These are phyloP conservation scores for Ceriops tagal DNA, from an alignment of 345 rosid genomes.

Conservation along the genomic window DNA sequence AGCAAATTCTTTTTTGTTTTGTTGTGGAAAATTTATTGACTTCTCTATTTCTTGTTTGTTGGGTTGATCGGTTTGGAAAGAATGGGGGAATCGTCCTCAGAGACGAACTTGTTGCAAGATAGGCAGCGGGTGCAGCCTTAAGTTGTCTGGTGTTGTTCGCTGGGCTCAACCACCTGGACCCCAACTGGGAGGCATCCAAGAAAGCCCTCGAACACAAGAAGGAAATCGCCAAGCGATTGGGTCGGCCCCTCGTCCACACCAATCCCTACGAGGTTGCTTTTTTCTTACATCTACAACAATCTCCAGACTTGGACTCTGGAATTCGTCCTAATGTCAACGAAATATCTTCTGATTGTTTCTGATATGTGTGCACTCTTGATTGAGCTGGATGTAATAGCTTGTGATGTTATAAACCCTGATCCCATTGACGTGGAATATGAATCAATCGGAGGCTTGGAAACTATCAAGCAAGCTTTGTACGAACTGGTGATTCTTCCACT, in stretches of 20 bases:
- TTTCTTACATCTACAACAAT: background rate
- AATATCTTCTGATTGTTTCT: background rate
- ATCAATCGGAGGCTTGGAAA: constrained; percentile 82
- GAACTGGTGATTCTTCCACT: constrained; percentile 92
- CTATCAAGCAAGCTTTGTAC: constrained; percentile 71
- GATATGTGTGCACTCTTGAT: background rate
- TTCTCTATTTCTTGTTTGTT: no score
- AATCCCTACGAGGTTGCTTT: constrained; percentile 75
- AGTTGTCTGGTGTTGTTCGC: constrained; percentile 83
- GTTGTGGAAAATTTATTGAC: no score
- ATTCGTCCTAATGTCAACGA: no score
- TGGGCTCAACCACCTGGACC: constrained; percentile 85
- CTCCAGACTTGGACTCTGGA: background rate
- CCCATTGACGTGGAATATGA: constrained; percentile 86
- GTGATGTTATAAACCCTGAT: constrained; percentile 97
- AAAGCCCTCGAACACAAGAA: constrained; percentile 86
- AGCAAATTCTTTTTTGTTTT: no score
- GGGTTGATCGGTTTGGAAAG: background rate
- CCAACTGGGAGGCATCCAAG: constrained; percentile 89
- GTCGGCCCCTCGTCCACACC: constrained; percentile 86
- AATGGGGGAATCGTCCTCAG: constrained; percentile 55
- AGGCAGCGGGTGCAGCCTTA: constrained; percentile 97
- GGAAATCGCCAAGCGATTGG: constrained; percentile 84
- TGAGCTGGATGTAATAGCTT: constrained; percentile 86
- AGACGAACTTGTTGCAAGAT: constrained; percentile 82